These are phyloP conservation scores for Calocybe indica DNA, from an alignment of 768 basidiomycete species.

Conservation along the genomic window DNA sequence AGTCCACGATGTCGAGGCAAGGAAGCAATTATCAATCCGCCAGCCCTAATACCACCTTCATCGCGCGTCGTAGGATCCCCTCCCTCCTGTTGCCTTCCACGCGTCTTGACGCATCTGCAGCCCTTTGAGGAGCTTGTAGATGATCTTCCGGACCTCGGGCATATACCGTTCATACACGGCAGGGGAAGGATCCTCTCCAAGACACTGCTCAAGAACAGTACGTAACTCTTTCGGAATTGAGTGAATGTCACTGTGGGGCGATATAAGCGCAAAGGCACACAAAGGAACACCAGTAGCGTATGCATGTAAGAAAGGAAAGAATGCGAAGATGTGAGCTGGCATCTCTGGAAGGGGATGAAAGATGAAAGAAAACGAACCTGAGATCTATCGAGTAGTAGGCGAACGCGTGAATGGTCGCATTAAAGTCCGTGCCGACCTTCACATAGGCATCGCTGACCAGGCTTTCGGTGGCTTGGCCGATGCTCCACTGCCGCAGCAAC, in stretches of 20 bases:
- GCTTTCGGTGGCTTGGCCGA: conserved; percentile 47
- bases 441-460: conserved; percentile 91
- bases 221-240: conserved; percentile 59
- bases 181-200: conserved; percentile 75
- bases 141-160: conserved; percentile 75
- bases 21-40: too few species aligned
- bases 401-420: conserved; percentile 72
- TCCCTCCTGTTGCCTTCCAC: conserved; percentile 25
- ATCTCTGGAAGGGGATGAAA: background rate
- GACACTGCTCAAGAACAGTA: conserved; percentile 53
- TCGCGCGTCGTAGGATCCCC: too few species aligned
- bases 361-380: conserved; percentile 42
- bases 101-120: conserved; percentile 69
- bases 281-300: background rate
- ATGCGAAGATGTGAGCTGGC: too few species aligned
- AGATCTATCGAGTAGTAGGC: conserved; percentile 67
- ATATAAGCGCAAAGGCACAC: background rate
- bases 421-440: conserved; percentile 85
- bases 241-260: conserved; percentile 49
- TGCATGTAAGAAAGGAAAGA: too few species aligned
- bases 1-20: too few species aligned
- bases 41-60: too few species aligned
- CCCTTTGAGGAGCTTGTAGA: conserved; percentile 78
- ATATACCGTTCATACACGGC: conserved; percentile 70
- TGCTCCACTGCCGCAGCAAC: conserved; percentile 63